Base-by-base conservation (phyloP, 441 rosid species). In the Omphalea diandra region DNA sequence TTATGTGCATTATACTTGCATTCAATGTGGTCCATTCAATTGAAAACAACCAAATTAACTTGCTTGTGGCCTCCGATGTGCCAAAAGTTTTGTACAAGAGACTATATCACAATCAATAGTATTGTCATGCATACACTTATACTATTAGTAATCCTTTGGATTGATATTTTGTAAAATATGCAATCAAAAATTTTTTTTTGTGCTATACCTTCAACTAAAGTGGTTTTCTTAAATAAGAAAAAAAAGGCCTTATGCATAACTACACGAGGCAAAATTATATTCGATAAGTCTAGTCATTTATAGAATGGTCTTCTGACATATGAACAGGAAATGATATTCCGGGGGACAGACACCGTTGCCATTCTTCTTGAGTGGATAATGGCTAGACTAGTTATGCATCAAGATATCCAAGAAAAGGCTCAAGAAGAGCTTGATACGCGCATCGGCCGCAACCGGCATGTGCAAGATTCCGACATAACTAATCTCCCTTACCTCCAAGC, bases 311-410 rank as follows among this genome's bases (percentile, higher is more conserved):
- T n/a, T n/a, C n/a, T n/a, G n/a, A n/a, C n/a, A n/a, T n/a, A n/a
- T 32, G 10, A 11, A 0, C 59, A 86, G 93, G 96, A 90, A 70
- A 88, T 88, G 96, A 74, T 85, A 66, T 88, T 90, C 62, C 82
- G 93, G 15, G 91, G 91, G 44, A 83, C 87, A 3, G 96, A 90
- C 77, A 85, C 96, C 0, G 83, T 90, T 2, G 87, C 90, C 1
- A 75, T 86, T 52, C 88, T 90, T 8, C 80, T 90, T 2, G 96
- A 90, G 67, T 90, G 93, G 96, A 79, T 68, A 26, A 80, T 88
- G 87, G 91, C 96, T 0, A 75, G 96, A 67, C 70, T 90, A 72
- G 88, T 83, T 15, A 6, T 83, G 46, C 96, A 88, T 76, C 88
- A 78, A 38, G 85, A 85, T 60, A 74, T 86, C 61, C 93, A 88